A percentile compares a stretch with the other conserved stretches of the same genome.
phyloP scores from a whole-genome alignment of 1,284 basidiomycete genomes.

The Garcileccinum viscosum region DNA sequence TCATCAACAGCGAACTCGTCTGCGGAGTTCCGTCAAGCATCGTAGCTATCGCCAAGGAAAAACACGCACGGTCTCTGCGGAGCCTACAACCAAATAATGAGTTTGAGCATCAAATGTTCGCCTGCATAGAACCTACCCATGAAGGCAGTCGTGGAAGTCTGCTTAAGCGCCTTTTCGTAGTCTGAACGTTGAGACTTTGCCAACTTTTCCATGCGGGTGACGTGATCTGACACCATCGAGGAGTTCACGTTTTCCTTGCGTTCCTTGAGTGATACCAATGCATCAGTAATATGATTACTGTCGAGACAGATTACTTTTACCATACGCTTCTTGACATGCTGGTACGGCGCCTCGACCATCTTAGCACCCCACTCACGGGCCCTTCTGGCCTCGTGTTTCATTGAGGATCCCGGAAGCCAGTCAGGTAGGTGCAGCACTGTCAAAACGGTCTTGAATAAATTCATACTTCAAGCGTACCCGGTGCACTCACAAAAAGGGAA shows the following conservation, averaged over 20 bases:
- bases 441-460: neutral
- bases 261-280: constrained; percentile 6
- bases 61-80: constrained; percentile 30
- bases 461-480: no score
- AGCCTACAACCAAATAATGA: constrained; percentile 13
- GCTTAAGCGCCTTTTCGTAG: constrained; percentile 30
- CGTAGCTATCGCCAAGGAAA: neutral
- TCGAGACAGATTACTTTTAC: constrained; percentile 4
- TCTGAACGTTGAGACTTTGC: constrained; percentile 13
- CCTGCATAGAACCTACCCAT: constrained; percentile 19
- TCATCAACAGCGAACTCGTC: constrained; percentile 17
- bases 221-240: constrained; percentile 32
- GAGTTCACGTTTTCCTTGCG: constrained; percentile 7
- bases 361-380: constrained; percentile 18
- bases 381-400: constrained; percentile 21
- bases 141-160: constrained; percentile 23
- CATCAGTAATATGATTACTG: neutral
- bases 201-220: constrained; percentile 23
- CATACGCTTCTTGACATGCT: constrained; percentile 21
- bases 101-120: neutral
- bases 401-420: constrained; percentile 30
- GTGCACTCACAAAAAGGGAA: constrained; percentile 32
- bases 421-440: constrained; percentile 29
- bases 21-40: constrained; percentile 10
- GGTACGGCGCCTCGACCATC: constrained; percentile 28